Conservation (phyloP, 306 rosid species). For the Mimosa pudica region DNA sequence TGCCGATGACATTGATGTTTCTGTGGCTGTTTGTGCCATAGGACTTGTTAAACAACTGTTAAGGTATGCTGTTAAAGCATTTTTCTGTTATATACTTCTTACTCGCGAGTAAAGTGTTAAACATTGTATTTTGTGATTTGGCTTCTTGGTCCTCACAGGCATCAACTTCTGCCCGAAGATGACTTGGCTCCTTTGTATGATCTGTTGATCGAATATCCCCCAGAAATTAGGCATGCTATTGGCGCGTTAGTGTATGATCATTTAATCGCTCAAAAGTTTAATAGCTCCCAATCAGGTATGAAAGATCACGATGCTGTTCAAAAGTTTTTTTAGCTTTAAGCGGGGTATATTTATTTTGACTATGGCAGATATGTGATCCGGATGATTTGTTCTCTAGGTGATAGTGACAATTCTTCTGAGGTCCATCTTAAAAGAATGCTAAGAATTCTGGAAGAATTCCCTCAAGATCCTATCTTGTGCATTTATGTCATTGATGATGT, state of each 20-base stretch:
- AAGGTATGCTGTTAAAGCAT: constrained; percentile 50
- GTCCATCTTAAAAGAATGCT: constrained; percentile 86
- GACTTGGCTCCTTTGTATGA: constrained; percentile 95
- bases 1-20: constrained; percentile 89
- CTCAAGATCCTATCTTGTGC: constrained; percentile 85
- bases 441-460: constrained; percentile 91
- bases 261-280: constrained; percentile 88
- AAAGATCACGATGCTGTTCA: constrained; percentile 50
- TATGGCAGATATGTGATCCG: constrained; percentile 28
- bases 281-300: constrained; percentile 66
- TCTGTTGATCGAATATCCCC: constrained; percentile 86
- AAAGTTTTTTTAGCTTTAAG: constrained; percentile 23
- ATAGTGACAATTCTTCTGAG: constrained; percentile 70
- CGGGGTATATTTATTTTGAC: constrained; percentile 36
- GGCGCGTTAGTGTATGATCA: constrained; percentile 96
- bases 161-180: constrained; percentile 93
- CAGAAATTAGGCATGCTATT: constrained; percentile 96
- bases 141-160: constrained; percentile 58
- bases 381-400: constrained; percentile 56
- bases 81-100: constrained; percentile 25
- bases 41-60: constrained; percentile 94
- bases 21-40: constrained; percentile 92
- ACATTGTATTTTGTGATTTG: constrained; percentile 35
- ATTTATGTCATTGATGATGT: constrained; percentile 93
- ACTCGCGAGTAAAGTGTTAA: constrained; percentile 30